Evolutionary conservation across 2,329 filamentous ascomycete species (phyloP), one percentile per base, ranked within the genome.

Genomic region (Colletotrichum chlorophyti): DNA sequence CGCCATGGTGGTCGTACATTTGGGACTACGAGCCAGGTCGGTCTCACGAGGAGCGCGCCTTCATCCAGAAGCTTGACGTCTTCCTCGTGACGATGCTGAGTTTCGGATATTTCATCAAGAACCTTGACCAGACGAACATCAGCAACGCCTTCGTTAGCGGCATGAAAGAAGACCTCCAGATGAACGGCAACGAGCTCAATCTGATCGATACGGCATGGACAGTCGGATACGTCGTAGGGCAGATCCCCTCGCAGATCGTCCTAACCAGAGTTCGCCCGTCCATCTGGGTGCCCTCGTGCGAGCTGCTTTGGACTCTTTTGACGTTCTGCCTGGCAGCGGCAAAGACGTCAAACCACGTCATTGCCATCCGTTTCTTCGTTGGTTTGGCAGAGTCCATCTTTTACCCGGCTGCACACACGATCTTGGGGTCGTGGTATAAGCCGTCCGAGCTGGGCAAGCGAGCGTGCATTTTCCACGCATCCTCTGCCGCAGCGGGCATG

Each of bases 401-500:
- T 55, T 58, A 60, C n/a, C 58, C 58, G 6, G 58, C 53, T 6
- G 53, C 53, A 8, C 58, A 58, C 8, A 76, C 75, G 27, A 74
- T 75, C 0, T 73, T 80, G 14, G 75, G 77, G 1, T 75, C 72
- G 1, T 80, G 77, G 78, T 80, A 79, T 53, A 68, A 69, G 63
- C 52, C 52, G 5, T 57, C 52, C 5, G 58, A 60, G 27, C 73
- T 80, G 0, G 84, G 81, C 49, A 85, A 85, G 64, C 75, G 84
- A 7, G 72, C 76, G 0, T 77, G 76, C 54, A 74, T 80, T 31
- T 79, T 80, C 62, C 74, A 79, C 49, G 75, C 82, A 0, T 80
- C 77, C 15, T 79, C 81, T 9, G 79, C 77, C 3, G 72, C 84
- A 0, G 83, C 80, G 0, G 70, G 74, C 19, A 83, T 86, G 79